These are phyloP conservation scores for Phytophthora ramorum DNA, from an alignment of 352 stramenopile species.

Conservation along the genomic window DNA sequence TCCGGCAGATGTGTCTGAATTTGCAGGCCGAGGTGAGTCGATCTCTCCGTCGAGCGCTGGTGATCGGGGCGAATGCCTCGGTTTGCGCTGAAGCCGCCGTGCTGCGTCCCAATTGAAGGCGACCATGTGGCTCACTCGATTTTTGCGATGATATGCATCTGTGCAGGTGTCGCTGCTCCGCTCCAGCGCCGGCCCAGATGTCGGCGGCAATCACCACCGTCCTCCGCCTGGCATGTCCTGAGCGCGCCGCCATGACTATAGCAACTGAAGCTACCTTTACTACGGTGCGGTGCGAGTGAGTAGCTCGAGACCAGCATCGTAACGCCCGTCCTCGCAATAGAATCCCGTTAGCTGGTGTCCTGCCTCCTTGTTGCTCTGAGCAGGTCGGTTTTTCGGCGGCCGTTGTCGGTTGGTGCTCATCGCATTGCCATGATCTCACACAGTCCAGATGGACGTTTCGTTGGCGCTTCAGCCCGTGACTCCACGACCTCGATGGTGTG, in stretches of 20 bases:
- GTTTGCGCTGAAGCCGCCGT: background rate
- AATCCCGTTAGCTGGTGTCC: conserved; percentile 28
- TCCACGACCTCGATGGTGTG: background rate
- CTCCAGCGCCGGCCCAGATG: conserved; percentile 21
- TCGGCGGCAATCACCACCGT: conserved; percentile 38
- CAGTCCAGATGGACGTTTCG: conserved; percentile 7
- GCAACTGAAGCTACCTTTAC: conserved; percentile 22
- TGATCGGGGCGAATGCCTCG: background rate
- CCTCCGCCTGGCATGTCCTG: conserved; percentile 65
- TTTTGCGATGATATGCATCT: conserved; percentile 34
- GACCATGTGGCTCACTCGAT: conserved; percentile 27
- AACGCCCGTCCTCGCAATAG: conserved; percentile 42
- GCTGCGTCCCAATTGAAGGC: conserved; percentile 26
- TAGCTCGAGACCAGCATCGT: conserved; percentile 12
- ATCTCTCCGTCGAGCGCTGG: conserved; percentile 5
- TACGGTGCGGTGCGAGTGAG: conserved; percentile 17
- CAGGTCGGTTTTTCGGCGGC: background rate
- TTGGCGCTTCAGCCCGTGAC: background rate
- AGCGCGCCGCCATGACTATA: conserved; percentile 18
- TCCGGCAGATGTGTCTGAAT: conserved; percentile 84
- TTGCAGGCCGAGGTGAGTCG: conserved; percentile 76
- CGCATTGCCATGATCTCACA: background rate
- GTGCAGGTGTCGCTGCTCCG: conserved; percentile 49
- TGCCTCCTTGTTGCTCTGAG: background rate
- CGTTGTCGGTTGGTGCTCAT: background rate